Percentiles rank a stretch among this genome's conserved stretches.
Evolutionary conservation across 352 stramenopile genomes (phyloP).

Genomic region (Phytopythium aichiense): DNA sequence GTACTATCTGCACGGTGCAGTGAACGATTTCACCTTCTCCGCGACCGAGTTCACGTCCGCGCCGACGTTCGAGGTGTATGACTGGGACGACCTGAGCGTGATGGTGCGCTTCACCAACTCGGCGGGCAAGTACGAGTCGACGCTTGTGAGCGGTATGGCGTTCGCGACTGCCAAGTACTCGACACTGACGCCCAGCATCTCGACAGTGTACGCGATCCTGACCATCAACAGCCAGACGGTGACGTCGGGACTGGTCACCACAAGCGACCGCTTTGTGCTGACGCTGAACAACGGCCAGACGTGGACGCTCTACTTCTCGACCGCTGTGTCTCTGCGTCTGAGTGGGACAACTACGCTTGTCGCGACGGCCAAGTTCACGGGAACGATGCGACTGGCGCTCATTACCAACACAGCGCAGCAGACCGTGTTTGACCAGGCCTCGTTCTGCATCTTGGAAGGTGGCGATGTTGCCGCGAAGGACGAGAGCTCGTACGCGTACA

Average conservation of each 20-base stretch:
- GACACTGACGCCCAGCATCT: constrained; percentile 37
- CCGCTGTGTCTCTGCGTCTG: constrained; percentile 27
- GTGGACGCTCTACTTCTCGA: constrained; percentile 57
- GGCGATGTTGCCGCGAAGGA: constrained; percentile 38
- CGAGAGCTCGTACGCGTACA: constrained; percentile 44
- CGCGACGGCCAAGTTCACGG: constrained; percentile 26
- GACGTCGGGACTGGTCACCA: constrained; percentile 8
- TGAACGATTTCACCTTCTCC: constrained; percentile 49
- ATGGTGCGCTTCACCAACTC: constrained; percentile 35
- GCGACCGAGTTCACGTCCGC: constrained; percentile 38
- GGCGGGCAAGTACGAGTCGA: constrained; percentile 36
- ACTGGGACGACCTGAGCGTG: constrained; percentile 54
- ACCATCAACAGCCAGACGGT: constrained; percentile 36
- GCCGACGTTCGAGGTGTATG: constrained; percentile 34
- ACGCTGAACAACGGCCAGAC: constrained; percentile 40
- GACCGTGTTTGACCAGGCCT: constrained; percentile 30
- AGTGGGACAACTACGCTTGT: constrained; percentile 31
- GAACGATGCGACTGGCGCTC: constrained; percentile 26
- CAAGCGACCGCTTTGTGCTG: constrained; percentile 42
- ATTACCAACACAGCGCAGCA: constrained; percentile 32
- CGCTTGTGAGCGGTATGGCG: constrained; percentile 61
- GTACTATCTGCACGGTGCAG: constrained; percentile 46
- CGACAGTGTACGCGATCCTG: constrained; percentile 36
- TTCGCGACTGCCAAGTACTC: constrained; percentile 52
- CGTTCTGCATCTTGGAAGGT: constrained; percentile 40